Conservation (phyloP, 176 grass and related monocot genomes). For the Eragrostis curvula region DNA sequence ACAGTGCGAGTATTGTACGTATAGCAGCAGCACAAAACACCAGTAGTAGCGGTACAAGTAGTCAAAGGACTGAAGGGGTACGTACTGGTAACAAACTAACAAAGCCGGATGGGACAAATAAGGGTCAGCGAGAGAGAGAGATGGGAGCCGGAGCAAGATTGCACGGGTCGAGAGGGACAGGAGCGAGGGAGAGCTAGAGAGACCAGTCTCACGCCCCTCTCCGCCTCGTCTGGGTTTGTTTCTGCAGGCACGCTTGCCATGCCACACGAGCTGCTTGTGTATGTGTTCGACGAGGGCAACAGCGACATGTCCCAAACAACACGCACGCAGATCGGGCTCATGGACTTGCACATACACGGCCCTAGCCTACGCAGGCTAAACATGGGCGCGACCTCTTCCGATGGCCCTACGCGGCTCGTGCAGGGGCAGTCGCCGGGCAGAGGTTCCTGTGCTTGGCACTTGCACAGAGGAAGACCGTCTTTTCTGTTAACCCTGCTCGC, state of each 20-base stretch:
- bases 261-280: background rate
- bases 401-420: background rate
- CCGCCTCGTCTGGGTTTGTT: slow-evolving; percentile 30
- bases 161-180: slow-evolving; percentile 10
- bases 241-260: background rate
- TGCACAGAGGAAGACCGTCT: background rate
- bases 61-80: background rate
- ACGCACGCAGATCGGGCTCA: background rate
- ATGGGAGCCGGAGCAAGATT: background rate
- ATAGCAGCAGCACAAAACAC: background rate
- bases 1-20: background rate
- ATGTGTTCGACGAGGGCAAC: background rate
- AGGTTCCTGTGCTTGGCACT: slow-evolving; percentile 3
- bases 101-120: background rate
- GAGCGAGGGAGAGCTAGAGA: background rate
- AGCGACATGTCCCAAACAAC: slow-evolving; percentile 8
- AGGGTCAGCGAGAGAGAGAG: background rate
- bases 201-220: background rate
- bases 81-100: background rate
- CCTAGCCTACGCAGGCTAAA: slow-evolving; percentile 3
- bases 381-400: background rate
- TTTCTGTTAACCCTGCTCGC: background rate
- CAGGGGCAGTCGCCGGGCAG: too few species aligned
- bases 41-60: background rate
- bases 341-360: slow-evolving; percentile 5